Evolutionary conservation across 177 flowering plant species (phyloP).

Genomic region (Vitis hybrid): DNA sequence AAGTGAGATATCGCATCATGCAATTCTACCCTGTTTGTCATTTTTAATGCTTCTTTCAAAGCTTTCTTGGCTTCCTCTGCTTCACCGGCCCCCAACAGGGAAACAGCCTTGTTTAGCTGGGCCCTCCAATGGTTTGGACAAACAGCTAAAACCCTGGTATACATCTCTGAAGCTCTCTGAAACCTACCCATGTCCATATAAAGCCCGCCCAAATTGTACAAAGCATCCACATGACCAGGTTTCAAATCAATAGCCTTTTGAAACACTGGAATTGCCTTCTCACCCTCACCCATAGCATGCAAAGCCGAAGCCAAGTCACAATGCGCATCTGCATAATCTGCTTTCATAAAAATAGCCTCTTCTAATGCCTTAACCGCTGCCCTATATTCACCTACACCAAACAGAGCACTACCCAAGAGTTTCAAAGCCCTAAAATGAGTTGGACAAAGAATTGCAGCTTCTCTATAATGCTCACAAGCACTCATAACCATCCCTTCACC

Average conservation of each 20-base stretch:
- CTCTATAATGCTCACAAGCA: conserved; percentile 98
- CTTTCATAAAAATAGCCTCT: conserved; percentile 85
- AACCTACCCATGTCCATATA: conserved; percentile 92
- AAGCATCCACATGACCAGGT: conserved; percentile 93
- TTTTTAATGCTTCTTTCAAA: conserved; percentile 87
- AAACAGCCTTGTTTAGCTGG: conserved; percentile 88
- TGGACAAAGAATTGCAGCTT: conserved; percentile 94
- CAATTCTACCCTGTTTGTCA: conserved; percentile 88
- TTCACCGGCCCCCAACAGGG: conserved; percentile 87
- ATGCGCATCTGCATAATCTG: conserved; percentile 95
- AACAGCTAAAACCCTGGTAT: conserved; percentile 79
- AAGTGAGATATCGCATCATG: conserved; percentile 85
- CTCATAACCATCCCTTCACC: conserved; percentile 93
- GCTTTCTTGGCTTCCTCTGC: conserved; percentile 88
- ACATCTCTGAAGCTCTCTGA: conserved; percentile 97
- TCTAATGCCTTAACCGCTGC: conserved; percentile 96
- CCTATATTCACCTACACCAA: conserved; percentile 91
- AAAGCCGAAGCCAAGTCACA: conserved; percentile 93
- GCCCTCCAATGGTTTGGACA: conserved; percentile 97
- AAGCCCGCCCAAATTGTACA: conserved; percentile 86
- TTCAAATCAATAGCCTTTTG: conserved; percentile 94
- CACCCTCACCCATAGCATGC: conserved; percentile 86
- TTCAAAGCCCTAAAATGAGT: conserved; percentile 93
- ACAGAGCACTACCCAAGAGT: conserved; percentile 94
- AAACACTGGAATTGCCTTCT: conserved; percentile 88